Evolutionary conservation across 306 rosid species (phyloP).

Genomic region (Pterocarpus macrocarpus): DNA sequence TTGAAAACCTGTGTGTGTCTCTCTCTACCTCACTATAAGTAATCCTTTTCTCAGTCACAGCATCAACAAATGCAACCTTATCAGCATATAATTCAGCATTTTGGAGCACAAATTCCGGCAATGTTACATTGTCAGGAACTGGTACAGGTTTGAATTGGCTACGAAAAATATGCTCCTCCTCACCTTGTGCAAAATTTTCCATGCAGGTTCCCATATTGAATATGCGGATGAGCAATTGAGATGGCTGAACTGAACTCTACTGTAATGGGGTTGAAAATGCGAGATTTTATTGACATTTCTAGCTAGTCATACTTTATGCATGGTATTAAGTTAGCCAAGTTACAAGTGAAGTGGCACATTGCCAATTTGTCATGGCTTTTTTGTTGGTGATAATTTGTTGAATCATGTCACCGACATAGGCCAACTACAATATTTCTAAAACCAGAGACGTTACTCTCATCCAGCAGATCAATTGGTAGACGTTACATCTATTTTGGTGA

Average conservation of each 20-base stretch:
- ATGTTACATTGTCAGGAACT: conserved; percentile 71
- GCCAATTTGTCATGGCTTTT: conserved; percentile 41
- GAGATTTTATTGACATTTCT: conserved; percentile 21
- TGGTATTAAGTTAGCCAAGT: conserved; percentile 52
- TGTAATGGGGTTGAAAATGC: conserved; percentile 42
- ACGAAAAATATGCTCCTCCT: conserved; percentile 68
- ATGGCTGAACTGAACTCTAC: background rate
- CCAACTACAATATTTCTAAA: conserved; percentile 47
- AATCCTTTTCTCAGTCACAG: conserved; percentile 68
- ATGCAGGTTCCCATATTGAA: conserved; percentile 55
- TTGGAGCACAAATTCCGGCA: conserved; percentile 87
- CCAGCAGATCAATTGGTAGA: background rate
- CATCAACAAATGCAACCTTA: conserved; percentile 91
- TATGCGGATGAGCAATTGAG: conserved; percentile 21
- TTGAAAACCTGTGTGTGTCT: conserved; percentile 68
- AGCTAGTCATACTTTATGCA: conserved; percentile 45
- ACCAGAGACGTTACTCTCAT: background rate
- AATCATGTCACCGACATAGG: conserved; percentile 55
- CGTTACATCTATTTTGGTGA: background rate
- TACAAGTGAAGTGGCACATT: conserved; percentile 46
- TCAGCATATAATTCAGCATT: conserved; percentile 65
- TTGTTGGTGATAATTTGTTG: conserved; percentile 67
- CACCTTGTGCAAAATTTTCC: conserved; percentile 39
- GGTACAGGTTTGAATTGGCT: conserved; percentile 67
- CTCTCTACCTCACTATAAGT: conserved; percentile 73